Evolutionary conservation across 176 grass and related monocot genomes (phyloP).

Genomic region (Echinochloa phyllopogon): DNA sequence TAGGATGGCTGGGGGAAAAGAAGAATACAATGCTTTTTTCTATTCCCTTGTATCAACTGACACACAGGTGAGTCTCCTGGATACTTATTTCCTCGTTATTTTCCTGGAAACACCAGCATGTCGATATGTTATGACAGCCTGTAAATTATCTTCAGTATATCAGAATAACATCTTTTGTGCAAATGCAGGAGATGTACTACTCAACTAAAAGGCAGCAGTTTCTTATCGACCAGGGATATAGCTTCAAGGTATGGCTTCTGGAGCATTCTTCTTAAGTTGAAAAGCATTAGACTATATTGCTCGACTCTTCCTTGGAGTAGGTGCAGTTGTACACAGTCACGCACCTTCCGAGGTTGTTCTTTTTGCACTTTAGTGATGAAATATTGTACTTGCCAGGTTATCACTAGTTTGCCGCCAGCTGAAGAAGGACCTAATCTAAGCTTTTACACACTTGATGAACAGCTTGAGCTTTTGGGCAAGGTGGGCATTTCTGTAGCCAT

Average conservation of each 20-base stretch:
- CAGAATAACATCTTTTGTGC: conserved; percentile 32
- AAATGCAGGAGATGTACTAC: conserved; percentile 92
- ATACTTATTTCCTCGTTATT: conserved; percentile 17
- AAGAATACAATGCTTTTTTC: conserved; percentile 99
- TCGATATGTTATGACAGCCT: not conserved
- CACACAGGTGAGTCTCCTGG: conserved; percentile 67
- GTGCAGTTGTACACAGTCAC: not conserved
- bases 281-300: not conserved
- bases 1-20: conserved; percentile 97
- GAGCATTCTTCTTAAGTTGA: conserved; percentile 2
- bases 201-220: conserved; percentile 99
- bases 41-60: conserved; percentile 99
- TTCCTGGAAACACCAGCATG: not conserved
- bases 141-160: conserved; percentile 8
- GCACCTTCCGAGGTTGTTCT: not conserved
- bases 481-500: conserved; percentile 46
- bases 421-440: conserved; percentile 75
- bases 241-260: conserved; percentile 80
- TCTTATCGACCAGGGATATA: conserved; percentile 97
- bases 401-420: conserved; percentile 86
- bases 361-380: conserved; percentile 21
- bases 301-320: not conserved
- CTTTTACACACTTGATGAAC: conserved; percentile 75
- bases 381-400: conserved; percentile 62
- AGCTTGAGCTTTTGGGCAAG: conserved; percentile 80